Evolutionary conservation across 139 green algal species (phyloP).

Genomic region (Eudorina sp.): DNA sequence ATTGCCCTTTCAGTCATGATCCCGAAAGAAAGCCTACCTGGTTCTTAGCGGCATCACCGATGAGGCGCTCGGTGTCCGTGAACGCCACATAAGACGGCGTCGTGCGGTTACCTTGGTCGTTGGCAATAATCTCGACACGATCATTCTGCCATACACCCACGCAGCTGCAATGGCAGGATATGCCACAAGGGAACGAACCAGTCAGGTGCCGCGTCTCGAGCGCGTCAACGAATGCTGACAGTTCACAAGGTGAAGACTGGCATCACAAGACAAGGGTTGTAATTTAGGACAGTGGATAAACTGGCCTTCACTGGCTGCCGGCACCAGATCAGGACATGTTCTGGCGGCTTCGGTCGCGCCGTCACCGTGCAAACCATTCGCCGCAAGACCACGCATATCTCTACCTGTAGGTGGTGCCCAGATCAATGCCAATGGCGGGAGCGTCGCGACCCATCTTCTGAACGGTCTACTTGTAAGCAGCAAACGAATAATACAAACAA

Average conservation of each 20-base stretch:
- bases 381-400: neutral
- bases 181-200: neutral
- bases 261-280: neutral
- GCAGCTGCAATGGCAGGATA: slow-evolving; percentile 78
- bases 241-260: no score
- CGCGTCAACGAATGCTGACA: neutral
- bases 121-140: slow-evolving; percentile 94
- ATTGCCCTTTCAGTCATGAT: neutral
- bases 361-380: neutral
- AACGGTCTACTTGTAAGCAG: no score
- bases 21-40: slow-evolving; percentile 76
- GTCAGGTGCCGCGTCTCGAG: no score
- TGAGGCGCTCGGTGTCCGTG: slow-evolving; percentile 97
- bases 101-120: slow-evolving; percentile 95
- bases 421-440: slow-evolving; percentile 59
- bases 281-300: neutral
- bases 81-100: slow-evolving; percentile 98
- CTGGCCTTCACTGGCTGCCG: neutral
- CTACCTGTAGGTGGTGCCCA: slow-evolving; percentile 62
- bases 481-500: neutral
- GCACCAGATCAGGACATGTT: neutral
- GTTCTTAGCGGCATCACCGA: slow-evolving; percentile 97
- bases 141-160: slow-evolving; percentile 94
- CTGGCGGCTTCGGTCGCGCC: neutral
- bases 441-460: slow-evolving; percentile 38